Conservation (phyloP, 257 asterid species). For the Nyctanthes arbortristis region DNA sequence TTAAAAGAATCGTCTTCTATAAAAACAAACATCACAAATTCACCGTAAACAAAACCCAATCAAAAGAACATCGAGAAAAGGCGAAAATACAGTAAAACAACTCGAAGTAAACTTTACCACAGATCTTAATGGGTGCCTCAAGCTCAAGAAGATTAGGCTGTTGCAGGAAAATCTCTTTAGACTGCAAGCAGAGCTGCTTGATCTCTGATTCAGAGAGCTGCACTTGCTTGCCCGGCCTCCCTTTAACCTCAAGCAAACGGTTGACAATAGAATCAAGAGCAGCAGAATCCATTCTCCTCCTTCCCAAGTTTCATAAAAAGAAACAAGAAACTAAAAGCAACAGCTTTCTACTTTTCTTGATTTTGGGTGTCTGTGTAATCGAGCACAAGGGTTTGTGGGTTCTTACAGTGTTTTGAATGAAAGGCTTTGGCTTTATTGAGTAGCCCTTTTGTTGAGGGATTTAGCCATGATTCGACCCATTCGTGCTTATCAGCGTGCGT, state of each 20-base stretch:
- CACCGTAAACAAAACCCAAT: conserved; percentile 7
- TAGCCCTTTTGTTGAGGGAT: background rate
- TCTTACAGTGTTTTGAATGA: conserved; percentile 30
- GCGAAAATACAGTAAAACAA: background rate
- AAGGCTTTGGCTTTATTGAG: conserved; percentile 13
- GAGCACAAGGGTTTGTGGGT: conserved; percentile 32
- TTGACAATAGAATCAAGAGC: conserved; percentile 63
- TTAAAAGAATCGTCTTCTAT: background rate
- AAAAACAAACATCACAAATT: background rate
- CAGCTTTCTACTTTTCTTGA: background rate
- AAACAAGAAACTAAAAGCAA: background rate
- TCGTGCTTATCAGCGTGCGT: background rate
- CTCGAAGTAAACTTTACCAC: conserved; percentile 41
- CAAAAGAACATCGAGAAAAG: background rate
- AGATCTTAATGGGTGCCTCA: conserved; percentile 94
- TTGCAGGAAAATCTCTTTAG: conserved; percentile 66
- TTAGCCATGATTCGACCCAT: too few relatives aligned
- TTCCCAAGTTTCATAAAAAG: conserved; percentile 4
- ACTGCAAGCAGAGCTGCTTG: conserved; percentile 67
- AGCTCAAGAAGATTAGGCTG: conserved; percentile 94
- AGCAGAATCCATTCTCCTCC: conserved; percentile 48
- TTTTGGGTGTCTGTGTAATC: conserved; percentile 14
- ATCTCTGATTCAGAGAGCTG: conserved; percentile 86
- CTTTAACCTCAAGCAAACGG: conserved; percentile 77
- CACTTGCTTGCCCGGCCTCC: conserved; percentile 84